These are phyloP conservation scores for Tubosaeta brunneosetosa DNA, from an alignment of 768 basidiomycete genomes.

Conservation along the genomic window DNA sequence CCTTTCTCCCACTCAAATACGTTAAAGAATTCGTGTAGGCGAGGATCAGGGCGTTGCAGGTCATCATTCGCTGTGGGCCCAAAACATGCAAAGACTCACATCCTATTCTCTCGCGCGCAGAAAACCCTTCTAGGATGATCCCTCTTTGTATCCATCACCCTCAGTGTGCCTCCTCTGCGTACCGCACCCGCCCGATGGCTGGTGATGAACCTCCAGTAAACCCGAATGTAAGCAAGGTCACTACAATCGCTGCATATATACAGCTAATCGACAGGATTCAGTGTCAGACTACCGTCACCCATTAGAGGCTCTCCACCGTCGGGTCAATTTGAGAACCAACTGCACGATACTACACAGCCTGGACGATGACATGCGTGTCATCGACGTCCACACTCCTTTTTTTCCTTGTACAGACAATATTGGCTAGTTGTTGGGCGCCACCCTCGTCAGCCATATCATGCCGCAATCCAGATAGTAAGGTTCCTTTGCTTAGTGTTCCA, in stretches of 20 bases:
- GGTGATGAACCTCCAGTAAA: conserved; percentile 11
- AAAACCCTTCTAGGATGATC: neutral
- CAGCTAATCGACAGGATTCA: conserved; percentile 8
- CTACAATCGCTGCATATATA: conserved; percentile 12
- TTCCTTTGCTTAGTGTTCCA: neutral
- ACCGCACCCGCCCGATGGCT: conserved; percentile 20
- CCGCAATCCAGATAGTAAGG: conserved; percentile 3
- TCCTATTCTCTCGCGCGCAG: neutral
- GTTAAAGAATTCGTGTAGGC: neutral
- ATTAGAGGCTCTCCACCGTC: conserved; percentile 2
- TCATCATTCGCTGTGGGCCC: conserved; percentile 13
- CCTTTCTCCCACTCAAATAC: neutral
- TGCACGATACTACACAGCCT: conserved; percentile 23
- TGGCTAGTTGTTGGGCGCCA: neutral
- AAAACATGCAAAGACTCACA: conserved; percentile 9
- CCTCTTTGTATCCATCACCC: neutral
- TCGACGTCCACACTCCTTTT: neutral
- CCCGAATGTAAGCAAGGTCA: conserved; percentile 2
- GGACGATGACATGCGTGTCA: conserved; percentile 6
- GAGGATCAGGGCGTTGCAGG: conserved; percentile 22
- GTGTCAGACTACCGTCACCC: neutral
- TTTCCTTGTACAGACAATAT: neutral
- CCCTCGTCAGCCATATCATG: neutral
- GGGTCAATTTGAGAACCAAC: conserved; percentile 6
- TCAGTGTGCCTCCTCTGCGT: neutral